Evolutionary conservation across 768 basidiomycete species (phyloP).

Genomic region (Mycena pura): DNA sequence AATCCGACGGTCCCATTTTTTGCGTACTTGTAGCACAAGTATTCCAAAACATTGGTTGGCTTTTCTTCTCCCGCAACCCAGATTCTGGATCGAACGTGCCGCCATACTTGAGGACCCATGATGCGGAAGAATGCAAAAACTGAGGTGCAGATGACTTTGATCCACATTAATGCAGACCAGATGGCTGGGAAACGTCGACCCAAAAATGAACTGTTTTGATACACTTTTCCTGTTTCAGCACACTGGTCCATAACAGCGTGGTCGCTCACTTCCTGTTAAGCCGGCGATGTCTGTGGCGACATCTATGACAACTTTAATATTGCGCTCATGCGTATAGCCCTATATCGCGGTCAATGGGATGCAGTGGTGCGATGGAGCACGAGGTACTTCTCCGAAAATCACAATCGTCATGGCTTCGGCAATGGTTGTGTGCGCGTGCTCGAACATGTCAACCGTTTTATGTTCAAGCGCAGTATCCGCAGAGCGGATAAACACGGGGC

Average conservation of each 20-base stretch:
- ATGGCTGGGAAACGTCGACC: slow-evolving; percentile 19
- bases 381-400: slow-evolving; percentile 35
- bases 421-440: slow-evolving; percentile 36
- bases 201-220: slow-evolving; percentile 18
- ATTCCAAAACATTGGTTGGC: slow-evolving; percentile 21
- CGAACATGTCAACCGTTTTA: slow-evolving; percentile 31
- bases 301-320: slow-evolving; percentile 18
- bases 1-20: slow-evolving; percentile 9
- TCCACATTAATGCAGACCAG: slow-evolving; percentile 8
- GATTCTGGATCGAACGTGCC: slow-evolving; percentile 15
- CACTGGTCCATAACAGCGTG: no score
- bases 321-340: slow-evolving; percentile 33
- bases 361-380: background rate
- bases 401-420: slow-evolving; percentile 40
- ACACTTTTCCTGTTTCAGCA: slow-evolving; percentile 12
- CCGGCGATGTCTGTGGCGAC: slow-evolving; percentile 24
- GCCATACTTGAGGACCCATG: slow-evolving; percentile 25
- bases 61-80: slow-evolving; percentile 18
- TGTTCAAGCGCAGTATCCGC: background rate
- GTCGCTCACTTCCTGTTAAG: slow-evolving; percentile 22
- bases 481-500: slow-evolving; percentile 28
- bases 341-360: slow-evolving; percentile 7
- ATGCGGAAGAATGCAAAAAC: slow-evolving; percentile 21
- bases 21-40: slow-evolving; percentile 18
- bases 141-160: slow-evolving; percentile 19